Evolutionary conservation across 257 asterid species (phyloP).

Genomic region (Linderniella brevidens): DNA sequence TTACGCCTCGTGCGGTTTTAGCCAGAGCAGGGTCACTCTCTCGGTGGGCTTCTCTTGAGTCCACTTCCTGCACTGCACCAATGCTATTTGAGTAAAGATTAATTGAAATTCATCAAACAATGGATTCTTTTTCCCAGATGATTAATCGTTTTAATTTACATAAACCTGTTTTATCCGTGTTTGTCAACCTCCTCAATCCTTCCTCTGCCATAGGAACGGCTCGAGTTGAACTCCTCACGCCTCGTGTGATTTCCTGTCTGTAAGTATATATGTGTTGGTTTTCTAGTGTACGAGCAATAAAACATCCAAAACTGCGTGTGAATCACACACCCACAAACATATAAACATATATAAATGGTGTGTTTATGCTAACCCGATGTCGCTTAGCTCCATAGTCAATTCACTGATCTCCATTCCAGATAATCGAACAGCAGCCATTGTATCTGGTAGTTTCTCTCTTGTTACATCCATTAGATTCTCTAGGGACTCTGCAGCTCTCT

Average conservation of each 20-base stretch:
- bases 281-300: too few species aligned
- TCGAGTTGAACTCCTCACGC: constrained; percentile 72
- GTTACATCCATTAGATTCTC: constrained; percentile 70
- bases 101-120: constrained; percentile 23
- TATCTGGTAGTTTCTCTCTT: constrained; percentile 83
- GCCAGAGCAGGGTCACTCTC: constrained; percentile 38
- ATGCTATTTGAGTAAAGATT: constrained; percentile 62
- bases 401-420: constrained; percentile 97
- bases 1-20: constrained; percentile 40
- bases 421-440: constrained; percentile 91
- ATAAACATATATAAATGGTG: too few species aligned
- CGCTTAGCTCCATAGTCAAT: constrained; percentile 86
- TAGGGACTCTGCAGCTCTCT: constrained; percentile 63
- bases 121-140: too few species aligned
- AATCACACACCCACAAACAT: too few species aligned
- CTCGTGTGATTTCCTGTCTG: constrained; percentile 74
- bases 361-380: constrained; percentile 34
- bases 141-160: too few species aligned
- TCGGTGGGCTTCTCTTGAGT: constrained; percentile 25
- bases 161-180: constrained; percentile 43
- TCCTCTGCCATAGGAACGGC: constrained; percentile 73
- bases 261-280: constrained; percentile 1
- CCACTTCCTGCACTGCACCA: constrained; percentile 42
- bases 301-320: too few species aligned
- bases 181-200: constrained; percentile 46